A percentile compares a stretch with the other conserved stretches of the same genome.
These are phyloP conservation scores for Grifola frondosa DNA, from an alignment of 1,284 basidiomycete species.

Conservation along the genomic window DNA sequence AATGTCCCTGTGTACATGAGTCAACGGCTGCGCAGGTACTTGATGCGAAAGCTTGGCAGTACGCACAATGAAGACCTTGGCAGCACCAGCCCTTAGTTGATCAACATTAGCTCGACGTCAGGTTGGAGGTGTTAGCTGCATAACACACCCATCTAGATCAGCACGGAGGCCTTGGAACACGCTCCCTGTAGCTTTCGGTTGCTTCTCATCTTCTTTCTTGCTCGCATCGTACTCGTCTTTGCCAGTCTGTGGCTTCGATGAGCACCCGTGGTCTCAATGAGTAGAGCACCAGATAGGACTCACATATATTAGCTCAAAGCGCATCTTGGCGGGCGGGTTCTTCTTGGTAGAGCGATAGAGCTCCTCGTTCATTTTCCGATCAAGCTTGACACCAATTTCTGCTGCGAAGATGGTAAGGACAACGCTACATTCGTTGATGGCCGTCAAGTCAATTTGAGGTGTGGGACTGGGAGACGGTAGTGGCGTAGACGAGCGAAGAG, in stretches of 20 bases:
- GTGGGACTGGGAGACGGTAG: conserved; percentile 40
- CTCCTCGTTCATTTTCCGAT: conserved; percentile 74
- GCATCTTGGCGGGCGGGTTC: conserved; percentile 79
- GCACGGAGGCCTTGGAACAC: conserved; percentile 87
- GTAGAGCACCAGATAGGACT: conserved; percentile 25
- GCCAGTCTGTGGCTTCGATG: conserved; percentile 59
- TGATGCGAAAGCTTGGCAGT: no score
- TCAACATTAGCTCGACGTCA: conserved; percentile 8
- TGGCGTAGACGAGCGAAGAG: conserved; percentile 42
- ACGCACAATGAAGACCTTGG: conserved; percentile 77
- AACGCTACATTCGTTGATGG: conserved; percentile 64
- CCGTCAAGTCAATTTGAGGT: conserved; percentile 52
- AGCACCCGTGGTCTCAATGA: neutral
- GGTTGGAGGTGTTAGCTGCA: neutral
- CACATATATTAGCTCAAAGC: conserved; percentile 86
- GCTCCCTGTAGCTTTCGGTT: conserved; percentile 62
- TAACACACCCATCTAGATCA: conserved; percentile 71
- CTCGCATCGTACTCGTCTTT: conserved; percentile 87
- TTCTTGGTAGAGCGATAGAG: conserved; percentile 95
- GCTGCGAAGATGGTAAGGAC: conserved; percentile 84
- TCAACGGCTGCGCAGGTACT: no score
- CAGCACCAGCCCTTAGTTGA: conserved; percentile 51
- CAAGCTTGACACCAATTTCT: conserved; percentile 73
- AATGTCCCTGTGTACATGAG: conserved; percentile 55
- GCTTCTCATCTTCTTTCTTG: conserved; percentile 61